Evolutionary conservation across 805 yeast genomes (phyloP).

Genomic region (Dipodascopsis tothii): DNA sequence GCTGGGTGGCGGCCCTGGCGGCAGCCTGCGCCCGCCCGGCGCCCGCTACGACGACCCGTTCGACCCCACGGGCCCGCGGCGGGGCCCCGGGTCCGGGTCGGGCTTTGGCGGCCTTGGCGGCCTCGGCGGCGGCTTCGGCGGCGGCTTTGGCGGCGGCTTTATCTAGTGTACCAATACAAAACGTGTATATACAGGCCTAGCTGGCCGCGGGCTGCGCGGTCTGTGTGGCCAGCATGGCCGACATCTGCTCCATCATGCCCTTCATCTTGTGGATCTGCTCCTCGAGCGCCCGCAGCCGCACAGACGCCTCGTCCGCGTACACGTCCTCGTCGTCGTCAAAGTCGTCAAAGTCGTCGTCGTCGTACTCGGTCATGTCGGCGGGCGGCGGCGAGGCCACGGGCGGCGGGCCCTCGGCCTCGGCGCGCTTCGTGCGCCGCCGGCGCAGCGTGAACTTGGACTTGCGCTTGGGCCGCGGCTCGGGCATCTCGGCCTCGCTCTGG

Average conservation of each 20-base stretch:
- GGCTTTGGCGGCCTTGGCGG: constrained; percentile 5
- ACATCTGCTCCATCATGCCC: constrained; percentile 18
- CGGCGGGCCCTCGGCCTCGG: no score
- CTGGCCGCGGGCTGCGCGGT: no score
- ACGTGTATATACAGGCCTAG: no score
- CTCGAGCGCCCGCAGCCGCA: constrained; percentile 16
- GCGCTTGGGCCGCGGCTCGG: no score
- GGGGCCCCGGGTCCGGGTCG: constrained; percentile 4
- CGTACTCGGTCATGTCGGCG: no score
- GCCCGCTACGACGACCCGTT: constrained; percentile 37
- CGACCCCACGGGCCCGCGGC: constrained; percentile 18
- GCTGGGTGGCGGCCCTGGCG: constrained; percentile 19
- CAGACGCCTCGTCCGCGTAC: constrained; percentile 18
- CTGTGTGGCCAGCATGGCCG: constrained; percentile 3
- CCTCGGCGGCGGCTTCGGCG: constrained; percentile 7
- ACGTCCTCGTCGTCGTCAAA: constrained; percentile 17
- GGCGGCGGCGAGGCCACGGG: no score
- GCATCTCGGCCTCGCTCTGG: no score
- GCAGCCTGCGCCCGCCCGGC: constrained; percentile 32
- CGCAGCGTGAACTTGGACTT: no score
- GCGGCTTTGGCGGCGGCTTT: no score
- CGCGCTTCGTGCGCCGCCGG: no score
- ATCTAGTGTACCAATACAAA: no score
- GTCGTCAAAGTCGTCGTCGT: constrained; percentile 17
- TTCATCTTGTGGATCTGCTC: constrained; percentile 20